These are phyloP conservation scores for Populus hybrid DNA, from an alignment of 441 rosid genomes.

Conservation along the genomic window DNA sequence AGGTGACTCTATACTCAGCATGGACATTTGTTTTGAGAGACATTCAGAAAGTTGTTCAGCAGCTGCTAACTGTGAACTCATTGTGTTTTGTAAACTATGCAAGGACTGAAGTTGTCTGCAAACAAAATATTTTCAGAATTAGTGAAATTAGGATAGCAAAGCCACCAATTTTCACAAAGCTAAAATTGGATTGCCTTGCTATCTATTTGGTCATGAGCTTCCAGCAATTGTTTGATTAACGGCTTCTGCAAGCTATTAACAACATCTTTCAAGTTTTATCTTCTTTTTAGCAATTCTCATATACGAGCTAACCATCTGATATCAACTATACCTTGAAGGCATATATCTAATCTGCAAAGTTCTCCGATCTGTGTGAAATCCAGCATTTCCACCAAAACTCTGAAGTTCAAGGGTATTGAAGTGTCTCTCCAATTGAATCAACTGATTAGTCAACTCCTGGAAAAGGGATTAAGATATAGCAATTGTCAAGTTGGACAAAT, in stretches of 20 bases:
- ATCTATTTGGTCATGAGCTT: neutral
- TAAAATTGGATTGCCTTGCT: neutral
- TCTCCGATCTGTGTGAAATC: conserved; percentile 42
- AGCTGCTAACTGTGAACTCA: conserved; percentile 77
- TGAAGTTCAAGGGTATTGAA: conserved; percentile 84
- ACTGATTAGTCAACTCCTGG: conserved; percentile 83
- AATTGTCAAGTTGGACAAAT: conserved; percentile 16
- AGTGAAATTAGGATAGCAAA: neutral
- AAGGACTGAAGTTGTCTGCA: conserved; percentile 71
- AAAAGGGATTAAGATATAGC: conserved; percentile 20
- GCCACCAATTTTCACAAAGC: neutral
- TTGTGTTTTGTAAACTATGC: conserved; percentile 72
- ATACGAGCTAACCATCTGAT: neutral
- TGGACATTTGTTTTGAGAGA: conserved; percentile 62
- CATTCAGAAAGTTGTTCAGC: conserved; percentile 88
- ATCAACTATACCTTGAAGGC: conserved; percentile 58
- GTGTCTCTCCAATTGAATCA: conserved; percentile 87
- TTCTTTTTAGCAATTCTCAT: neutral
- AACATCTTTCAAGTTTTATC: neutral
- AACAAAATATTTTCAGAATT: neutral
- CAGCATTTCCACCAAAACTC: conserved; percentile 62
- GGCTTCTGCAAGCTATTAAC: neutral
- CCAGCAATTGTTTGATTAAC: neutral
- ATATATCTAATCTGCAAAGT: conserved; percentile 48
- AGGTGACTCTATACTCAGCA: conserved; percentile 58